A percentile compares a stretch with the other conserved stretches of the same genome.
Evolutionary conservation across 345 rosid species (phyloP).

Genomic region (Cardamine occulta): DNA sequence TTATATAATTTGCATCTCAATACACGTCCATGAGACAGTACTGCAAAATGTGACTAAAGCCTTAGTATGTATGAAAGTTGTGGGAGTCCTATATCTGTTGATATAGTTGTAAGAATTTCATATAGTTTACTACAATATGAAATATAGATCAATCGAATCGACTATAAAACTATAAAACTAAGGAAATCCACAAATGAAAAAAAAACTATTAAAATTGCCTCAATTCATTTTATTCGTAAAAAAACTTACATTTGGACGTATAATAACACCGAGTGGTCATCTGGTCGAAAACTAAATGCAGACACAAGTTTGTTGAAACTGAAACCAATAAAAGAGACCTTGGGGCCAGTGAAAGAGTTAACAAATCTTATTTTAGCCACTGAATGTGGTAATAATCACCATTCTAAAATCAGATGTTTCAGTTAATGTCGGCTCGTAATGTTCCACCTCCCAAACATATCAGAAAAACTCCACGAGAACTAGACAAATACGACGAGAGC

Average conservation of each 20-base stretch:
- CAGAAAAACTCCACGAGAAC: neutral
- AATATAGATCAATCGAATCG: neutral
- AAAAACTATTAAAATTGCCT: neutral
- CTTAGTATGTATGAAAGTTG: neutral
- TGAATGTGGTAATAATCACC: constrained; percentile 7
- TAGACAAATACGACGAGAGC: neutral
- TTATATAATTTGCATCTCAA: neutral
- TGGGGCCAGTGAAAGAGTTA: constrained; percentile 13
- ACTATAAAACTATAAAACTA: neutral
- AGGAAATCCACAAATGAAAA: neutral
- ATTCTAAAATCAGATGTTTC: constrained; percentile 20
- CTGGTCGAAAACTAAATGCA: neutral
- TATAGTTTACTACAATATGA: neutral
- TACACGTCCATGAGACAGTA: neutral
- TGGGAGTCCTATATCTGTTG: neutral
- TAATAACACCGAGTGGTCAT: neutral
- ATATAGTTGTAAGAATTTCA: neutral
- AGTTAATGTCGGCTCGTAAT: constrained; percentile 22
- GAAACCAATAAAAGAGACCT: neutral
- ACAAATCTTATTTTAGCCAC: constrained; percentile 10
- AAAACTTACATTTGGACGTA: constrained; percentile 3
- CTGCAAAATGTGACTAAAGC: neutral
- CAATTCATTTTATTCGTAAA: neutral
- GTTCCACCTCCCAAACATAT: constrained; percentile 24
- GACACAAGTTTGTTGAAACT: constrained; percentile 5